phyloP scores from a whole-genome alignment of 371 early-diverging fungal species.

The Mucor ambiguus region DNA sequence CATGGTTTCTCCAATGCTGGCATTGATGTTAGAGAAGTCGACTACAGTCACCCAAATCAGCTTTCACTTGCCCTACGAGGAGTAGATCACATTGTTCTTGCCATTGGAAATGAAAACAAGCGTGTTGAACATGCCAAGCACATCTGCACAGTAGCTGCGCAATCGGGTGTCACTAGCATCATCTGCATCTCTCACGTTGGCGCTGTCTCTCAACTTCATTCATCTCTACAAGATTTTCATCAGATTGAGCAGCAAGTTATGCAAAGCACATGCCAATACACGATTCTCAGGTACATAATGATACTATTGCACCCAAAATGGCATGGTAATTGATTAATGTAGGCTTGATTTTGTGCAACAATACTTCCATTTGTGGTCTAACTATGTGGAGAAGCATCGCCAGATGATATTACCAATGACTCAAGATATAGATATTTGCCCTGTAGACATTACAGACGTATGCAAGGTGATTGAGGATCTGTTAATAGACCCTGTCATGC shows the following conservation, averaged over 20 bases:
- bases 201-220: slow-evolving; percentile 32
- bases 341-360: slow-evolving; percentile 52
- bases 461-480: slow-evolving; percentile 28
- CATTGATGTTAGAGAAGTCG: slow-evolving; percentile 40
- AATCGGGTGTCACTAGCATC: slow-evolving; percentile 43
- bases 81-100: slow-evolving; percentile 40
- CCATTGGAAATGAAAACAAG: slow-evolving; percentile 36
- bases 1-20: slow-evolving; percentile 22
- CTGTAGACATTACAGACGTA: slow-evolving; percentile 32
- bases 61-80: slow-evolving; percentile 40
- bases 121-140: slow-evolving; percentile 33
- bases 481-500: slow-evolving; percentile 9
- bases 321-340: not conserved
- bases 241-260: slow-evolving; percentile 44
- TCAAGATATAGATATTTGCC: slow-evolving; percentile 24
- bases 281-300: slow-evolving; percentile 38
- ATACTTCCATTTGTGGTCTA: slow-evolving; percentile 39
- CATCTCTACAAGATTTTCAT: slow-evolving; percentile 35
- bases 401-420: slow-evolving; percentile 25
- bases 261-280: slow-evolving; percentile 34
- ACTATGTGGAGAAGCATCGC: slow-evolving; percentile 28
- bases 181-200: slow-evolving; percentile 49
- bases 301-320: no score
- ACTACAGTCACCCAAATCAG: slow-evolving; percentile 40
- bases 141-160: slow-evolving; percentile 33